Conservation (phyloP, 768 basidiomycete species). For the Podaxis sp. region DNA sequence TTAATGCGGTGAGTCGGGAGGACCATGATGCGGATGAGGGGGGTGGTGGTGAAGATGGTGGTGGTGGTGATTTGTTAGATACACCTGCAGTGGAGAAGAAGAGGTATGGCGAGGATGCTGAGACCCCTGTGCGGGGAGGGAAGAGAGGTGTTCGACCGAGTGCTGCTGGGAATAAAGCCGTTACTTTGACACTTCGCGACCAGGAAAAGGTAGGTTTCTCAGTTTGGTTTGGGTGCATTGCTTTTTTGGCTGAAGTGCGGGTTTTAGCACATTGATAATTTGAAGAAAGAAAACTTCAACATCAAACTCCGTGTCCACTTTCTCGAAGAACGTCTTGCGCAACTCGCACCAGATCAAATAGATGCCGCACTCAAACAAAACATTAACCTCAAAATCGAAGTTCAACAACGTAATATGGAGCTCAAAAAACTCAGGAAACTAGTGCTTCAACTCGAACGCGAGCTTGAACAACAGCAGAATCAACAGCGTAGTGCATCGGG, state of each 20-base stretch:
- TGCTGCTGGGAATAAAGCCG: conserved; percentile 35
- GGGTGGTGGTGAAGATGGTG: conserved; percentile 22
- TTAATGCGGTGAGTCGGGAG: conserved; percentile 24
- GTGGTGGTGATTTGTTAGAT: conserved; percentile 42
- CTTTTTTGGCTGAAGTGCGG: not conserved
- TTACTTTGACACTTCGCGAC: conserved; percentile 79
- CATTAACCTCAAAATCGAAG: conserved; percentile 88
- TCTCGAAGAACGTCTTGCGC: conserved; percentile 86
- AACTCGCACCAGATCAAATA: conserved; percentile 88
- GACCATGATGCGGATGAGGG: conserved; percentile 14
- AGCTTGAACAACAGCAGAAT: conserved; percentile 67
- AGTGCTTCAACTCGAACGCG: conserved; percentile 77
- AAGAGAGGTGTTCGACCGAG: conserved; percentile 28
- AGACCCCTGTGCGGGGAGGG: conserved; percentile 2
- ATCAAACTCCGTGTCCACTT: conserved; percentile 96
- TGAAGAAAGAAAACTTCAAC: conserved; percentile 97
- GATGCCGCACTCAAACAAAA: conserved; percentile 91
- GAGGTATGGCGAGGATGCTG: conserved; percentile 21
- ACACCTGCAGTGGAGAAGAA: conserved; percentile 48
- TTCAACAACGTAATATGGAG: conserved; percentile 84
- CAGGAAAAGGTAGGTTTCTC: conserved; percentile 80
- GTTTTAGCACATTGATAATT: conserved; percentile 82
- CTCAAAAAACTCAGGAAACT: conserved; percentile 91
- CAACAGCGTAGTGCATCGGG: conserved; percentile 35
- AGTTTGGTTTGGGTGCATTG: not conserved